Evolutionary conservation across 1,284 basidiomycete species (phyloP), one percentile per base, ranked within the genome.

Genomic region (Marasmius sp.): DNA sequence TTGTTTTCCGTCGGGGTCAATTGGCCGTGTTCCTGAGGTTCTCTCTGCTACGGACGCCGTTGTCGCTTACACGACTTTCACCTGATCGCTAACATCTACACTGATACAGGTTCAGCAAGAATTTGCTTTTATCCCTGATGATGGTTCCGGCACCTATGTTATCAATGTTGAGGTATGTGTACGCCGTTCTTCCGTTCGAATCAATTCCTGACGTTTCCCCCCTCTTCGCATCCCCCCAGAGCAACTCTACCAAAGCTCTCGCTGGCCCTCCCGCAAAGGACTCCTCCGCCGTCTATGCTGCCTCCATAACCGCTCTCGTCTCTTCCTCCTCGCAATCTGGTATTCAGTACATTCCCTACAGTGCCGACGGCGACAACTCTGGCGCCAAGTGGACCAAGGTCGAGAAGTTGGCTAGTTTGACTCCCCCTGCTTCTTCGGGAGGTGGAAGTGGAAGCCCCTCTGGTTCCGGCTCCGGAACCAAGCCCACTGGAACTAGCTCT

Each of bases 101-200:
- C 49, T 58, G 36, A 50, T 16, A 2, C 60, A 87, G 81, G 87
- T 91, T n/a, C 92, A 93, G 69, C 82, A 89, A 69, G 87, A 92
- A 72, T 92, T 94, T 73, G 91, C 90, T 2, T 96, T 88, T 76
- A 83, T 96, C 61, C 94, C 94, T 41, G 84, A 91, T 72, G 92
- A 94, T 70, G 87, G 87, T 59, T 91, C 89, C 10, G 80, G 82
- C 36, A 89, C 91, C 18, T 95, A 91, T 72, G 83, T 96, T 57
- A 81, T 94, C 71, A 89, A 93, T 69, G 90, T 92, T 55, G 82
- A 86, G 75, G 85, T 87, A 72, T 16, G 71, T 65, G 36, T 14
- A 37, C 45, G 14, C 38, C n/a, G 41, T 12, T 43, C 2, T 12
- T 43, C 16, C 14, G 18, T 47, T 53, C 16, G 20, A 47, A 47